phyloP scores from a whole-genome alignment of 164 flowering plant genomes.

The Annona cherimola region DNA sequence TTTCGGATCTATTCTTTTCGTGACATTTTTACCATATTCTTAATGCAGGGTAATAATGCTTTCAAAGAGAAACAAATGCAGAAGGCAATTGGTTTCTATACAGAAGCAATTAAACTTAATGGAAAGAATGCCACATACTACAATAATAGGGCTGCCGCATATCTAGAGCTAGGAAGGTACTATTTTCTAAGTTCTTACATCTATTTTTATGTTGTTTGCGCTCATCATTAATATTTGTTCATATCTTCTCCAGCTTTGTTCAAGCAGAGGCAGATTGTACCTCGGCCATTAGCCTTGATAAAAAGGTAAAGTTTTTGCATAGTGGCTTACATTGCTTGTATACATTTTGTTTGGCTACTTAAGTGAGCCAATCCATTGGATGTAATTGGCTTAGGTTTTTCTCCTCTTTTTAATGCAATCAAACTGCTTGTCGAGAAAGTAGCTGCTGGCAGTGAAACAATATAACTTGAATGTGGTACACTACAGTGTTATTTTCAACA shows the following conservation, averaged over 20 bases:
- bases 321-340: background rate
- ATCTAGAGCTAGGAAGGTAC: conserved; percentile 86
- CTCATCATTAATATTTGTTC: conserved; percentile 4
- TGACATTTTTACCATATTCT: background rate
- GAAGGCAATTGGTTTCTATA: conserved; percentile 71
- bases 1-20: background rate
- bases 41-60: conserved; percentile 82
- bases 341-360: background rate
- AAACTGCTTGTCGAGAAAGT: too few relatives aligned
- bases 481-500: too few relatives aligned
- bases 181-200: background rate
- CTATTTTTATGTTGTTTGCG: background rate
- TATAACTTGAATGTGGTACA: too few relatives aligned
- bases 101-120: conserved; percentile 84
- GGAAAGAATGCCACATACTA: conserved; percentile 83
- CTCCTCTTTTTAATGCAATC: too few relatives aligned
- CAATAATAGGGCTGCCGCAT: conserved; percentile 94
- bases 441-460: too few relatives aligned
- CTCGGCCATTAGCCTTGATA: conserved; percentile 75
- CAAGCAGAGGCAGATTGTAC: conserved; percentile 93
- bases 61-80: conserved; percentile 86
- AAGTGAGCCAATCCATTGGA: background rate
- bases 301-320: conserved; percentile 50
- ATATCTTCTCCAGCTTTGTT: conserved; percentile 42
- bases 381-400: too few relatives aligned